These are phyloP conservation scores for Gastrolobium bilobum DNA, from an alignment of 306 rosid species.

Conservation along the genomic window DNA sequence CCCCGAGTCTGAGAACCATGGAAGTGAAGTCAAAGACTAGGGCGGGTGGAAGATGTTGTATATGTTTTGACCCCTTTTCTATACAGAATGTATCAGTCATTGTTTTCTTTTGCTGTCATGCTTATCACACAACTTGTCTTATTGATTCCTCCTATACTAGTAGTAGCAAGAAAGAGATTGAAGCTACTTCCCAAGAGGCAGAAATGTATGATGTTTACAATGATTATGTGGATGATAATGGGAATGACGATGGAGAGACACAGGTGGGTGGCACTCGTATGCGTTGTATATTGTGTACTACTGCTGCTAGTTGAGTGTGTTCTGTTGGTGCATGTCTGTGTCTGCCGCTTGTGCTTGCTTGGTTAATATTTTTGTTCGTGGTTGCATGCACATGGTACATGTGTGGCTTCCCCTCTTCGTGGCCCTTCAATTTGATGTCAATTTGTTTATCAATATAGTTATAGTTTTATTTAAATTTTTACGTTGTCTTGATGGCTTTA, in stretches of 20 bases:
- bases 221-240: conserved; percentile 62
- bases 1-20: conserved; percentile 58
- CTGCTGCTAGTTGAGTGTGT: conserved; percentile 77
- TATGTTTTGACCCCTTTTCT: conserved; percentile 92
- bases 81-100: conserved; percentile 83
- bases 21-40: conserved; percentile 81
- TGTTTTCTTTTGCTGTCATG: conserved; percentile 82
- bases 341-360: conserved; percentile 41
- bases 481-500: background rate
- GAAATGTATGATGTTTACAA: conserved; percentile 56
- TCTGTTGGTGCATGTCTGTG: conserved; percentile 21
- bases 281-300: conserved; percentile 98
- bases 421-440: conserved; percentile 32
- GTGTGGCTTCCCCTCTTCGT: conserved; percentile 23
- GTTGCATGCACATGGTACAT: conserved; percentile 41
- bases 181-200: conserved; percentile 51
- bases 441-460: conserved; percentile 34
- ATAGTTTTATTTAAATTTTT: background rate
- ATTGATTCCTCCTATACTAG: conserved; percentile 72
- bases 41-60: conserved; percentile 98
- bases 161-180: conserved; percentile 49
- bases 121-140: conserved; percentile 76
- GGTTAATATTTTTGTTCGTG: conserved; percentile 44
- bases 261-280: conserved; percentile 60
- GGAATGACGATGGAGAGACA: conserved; percentile 54